These are phyloP conservation scores for Mycena venus DNA, from an alignment of 768 basidiomycete species.

Conservation along the genomic window DNA sequence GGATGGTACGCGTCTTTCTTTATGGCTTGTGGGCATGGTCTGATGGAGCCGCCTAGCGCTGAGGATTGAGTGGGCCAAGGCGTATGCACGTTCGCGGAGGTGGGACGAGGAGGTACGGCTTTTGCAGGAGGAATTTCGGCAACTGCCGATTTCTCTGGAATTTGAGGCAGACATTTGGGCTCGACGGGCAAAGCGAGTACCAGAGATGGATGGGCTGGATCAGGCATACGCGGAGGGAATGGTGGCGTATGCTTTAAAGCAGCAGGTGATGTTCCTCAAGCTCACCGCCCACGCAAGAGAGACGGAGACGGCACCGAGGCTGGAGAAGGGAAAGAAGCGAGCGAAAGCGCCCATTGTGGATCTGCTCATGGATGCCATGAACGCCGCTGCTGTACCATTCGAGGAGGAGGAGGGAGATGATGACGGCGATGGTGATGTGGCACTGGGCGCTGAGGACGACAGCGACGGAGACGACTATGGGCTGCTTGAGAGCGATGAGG, in stretches of 20 bases:
- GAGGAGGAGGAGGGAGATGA: background rate
- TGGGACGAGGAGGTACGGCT: background rate
- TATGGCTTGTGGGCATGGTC: background rate
- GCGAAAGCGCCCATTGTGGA: background rate
- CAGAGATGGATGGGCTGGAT: background rate
- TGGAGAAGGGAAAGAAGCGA: background rate
- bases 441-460: background rate
- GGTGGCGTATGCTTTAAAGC: constrained; percentile 7
- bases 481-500: background rate
- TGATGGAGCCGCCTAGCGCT: background rate
- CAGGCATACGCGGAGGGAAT: background rate
- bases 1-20: background rate
- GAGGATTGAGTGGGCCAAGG: background rate
- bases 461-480: background rate
- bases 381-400: background rate
- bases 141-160: background rate
- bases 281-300: background rate
- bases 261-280: background rate
- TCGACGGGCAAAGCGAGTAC: background rate
- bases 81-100: background rate
- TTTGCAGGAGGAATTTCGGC: background rate
- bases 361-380: background rate
- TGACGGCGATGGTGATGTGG: background rate
- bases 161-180: background rate
- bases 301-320: background rate